Base-by-base conservation (phyloP, 1,284 basidiomycete genomes). In the Anthracocystis walkeri region DNA sequence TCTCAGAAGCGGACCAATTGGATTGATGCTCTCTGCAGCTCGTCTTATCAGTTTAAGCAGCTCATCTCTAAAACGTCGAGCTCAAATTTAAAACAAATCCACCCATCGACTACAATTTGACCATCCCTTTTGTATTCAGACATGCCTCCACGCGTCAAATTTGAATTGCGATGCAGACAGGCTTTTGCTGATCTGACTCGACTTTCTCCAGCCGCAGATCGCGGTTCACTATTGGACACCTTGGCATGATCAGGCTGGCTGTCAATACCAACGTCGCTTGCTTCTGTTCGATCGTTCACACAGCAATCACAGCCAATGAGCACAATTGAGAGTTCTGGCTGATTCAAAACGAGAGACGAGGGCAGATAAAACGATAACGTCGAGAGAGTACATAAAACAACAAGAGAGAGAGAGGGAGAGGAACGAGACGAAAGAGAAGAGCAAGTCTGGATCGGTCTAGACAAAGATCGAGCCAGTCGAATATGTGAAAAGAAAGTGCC, bases 1-100 rank as follows among this genome's bases (percentile, higher is more conserved):
- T 8, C 8, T 29, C 4, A 29, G 42, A n/a, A 5, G 42, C 33
- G 12, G 42, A 56, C 52, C 52, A 66, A 66, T 66, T 8, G 58
- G 23, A 51, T 5, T 8, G 14, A 20, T 0, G 38, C 46, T 29
- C n/a, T 55, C n/a, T 49, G 14, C 11, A 20, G 33, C 33, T 45
- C 27, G 8, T 44, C 52, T 66, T 67, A 67, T 67, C 65, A 66
- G 64, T 66, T 66, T 66, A 54, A 53, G 14, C 64, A 49, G 46
- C 33, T 51, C 45, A 56, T 59, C 57, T 57, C 44, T 64, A 21
- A 45, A 31, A 18, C 23, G n/a, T 49, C 31, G 20, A n/a, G 27
- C 11, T 33, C 0, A 40, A 40, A 25, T 45, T 56, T 20, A 35
- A 27, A 44, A n/a, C 3, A 20, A 23, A 48, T 49, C 40, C 10